Base-by-base conservation (phyloP, 2,329 filamentous ascomycete genomes). In the Fusarium circinatum region DNA sequence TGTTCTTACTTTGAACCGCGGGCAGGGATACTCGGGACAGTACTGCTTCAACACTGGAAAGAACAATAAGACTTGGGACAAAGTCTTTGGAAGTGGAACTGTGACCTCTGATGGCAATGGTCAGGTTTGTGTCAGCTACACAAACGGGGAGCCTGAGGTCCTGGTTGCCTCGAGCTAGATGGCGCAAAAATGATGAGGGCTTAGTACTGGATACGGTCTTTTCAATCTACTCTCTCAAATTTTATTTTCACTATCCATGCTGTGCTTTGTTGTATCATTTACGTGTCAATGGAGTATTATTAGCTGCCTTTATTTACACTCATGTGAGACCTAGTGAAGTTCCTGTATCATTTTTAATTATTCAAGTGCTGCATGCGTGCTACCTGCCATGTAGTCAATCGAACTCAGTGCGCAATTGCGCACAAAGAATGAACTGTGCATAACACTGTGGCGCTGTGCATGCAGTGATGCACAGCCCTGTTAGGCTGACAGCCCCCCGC, bases 21-120 rank as follows among this genome's bases (percentile, higher is more conserved):
- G 72, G 0, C 22, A 62, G 26, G 72, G 71, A 1, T 70, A 32
- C 7, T 75, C 71, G 0, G 68, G 68, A 4, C 32, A 73, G 8
- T 60, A 67, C 24, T 75, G 72, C 42, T 66, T 75, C 8, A 54
- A 61, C 24, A 58, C 68, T 22, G 59, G 52, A n/a, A 60, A 39
- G 42, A 47, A 42, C 24, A 75, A 75, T 55, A 75, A 75, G 34
- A 62, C 68, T 2, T 75, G 72, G 72, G 55, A 73, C 2, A 69
- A 34, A n/a, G 72, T 75, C 0, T 44, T 75, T 20, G 72, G 68
- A 24, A 28, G 44, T 9, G 72, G 72, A 0, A 61, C 58, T 44
- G 62, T 59, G 1, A 66, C 51, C 1, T 72, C 72, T 7, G 48
- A 75, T 26, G 58, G 61, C 0, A 55, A 38, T 13, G 72, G 72